Percentiles rank a stretch among this genome's conserved stretches.
Evolutionary conservation across 1,139 yeast genomes (phyloP).

Genomic region (Kluyveromyces marxianus): DNA sequence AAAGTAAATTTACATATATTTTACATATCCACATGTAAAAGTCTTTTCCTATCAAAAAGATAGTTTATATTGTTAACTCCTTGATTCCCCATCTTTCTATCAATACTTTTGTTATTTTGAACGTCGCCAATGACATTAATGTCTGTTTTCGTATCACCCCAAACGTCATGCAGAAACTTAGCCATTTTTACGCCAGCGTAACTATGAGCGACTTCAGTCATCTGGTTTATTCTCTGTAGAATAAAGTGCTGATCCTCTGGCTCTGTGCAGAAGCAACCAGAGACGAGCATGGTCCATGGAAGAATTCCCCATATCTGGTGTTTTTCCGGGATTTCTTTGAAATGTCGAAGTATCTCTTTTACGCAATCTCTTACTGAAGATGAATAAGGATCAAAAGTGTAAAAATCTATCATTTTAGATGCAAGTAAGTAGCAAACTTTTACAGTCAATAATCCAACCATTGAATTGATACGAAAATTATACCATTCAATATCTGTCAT

Average conservation of each 20-base stretch:
- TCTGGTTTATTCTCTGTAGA: constrained; percentile 7
- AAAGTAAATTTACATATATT: not conserved
- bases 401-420: constrained; percentile 9
- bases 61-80: constrained; percentile 1
- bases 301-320: constrained; percentile 14
- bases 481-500: constrained; percentile 11
- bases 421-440: constrained; percentile 13
- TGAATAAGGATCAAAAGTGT: constrained; percentile 7
- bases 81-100: too few species aligned
- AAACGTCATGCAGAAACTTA: constrained; percentile 12
- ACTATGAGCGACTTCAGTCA: constrained; percentile 14
- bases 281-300: constrained; percentile 11
- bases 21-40: constrained; percentile 10
- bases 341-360: constrained; percentile 7
- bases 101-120: not conserved
- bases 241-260: constrained; percentile 10
- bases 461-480: constrained; percentile 10
- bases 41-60: constrained; percentile 9
- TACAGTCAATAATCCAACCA: constrained; percentile 11
- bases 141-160: constrained; percentile 6
- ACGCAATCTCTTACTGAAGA: constrained; percentile 8
- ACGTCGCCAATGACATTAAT: not conserved
- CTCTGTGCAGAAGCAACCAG: constrained; percentile 10
- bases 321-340: constrained; percentile 10
- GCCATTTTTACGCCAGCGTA: constrained; percentile 13